Evolutionary conservation across 2,329 filamentous ascomycete genomes (phyloP), one percentile per base, ranked within the genome.

Genomic region (Dothiorella sarmentorum): DNA sequence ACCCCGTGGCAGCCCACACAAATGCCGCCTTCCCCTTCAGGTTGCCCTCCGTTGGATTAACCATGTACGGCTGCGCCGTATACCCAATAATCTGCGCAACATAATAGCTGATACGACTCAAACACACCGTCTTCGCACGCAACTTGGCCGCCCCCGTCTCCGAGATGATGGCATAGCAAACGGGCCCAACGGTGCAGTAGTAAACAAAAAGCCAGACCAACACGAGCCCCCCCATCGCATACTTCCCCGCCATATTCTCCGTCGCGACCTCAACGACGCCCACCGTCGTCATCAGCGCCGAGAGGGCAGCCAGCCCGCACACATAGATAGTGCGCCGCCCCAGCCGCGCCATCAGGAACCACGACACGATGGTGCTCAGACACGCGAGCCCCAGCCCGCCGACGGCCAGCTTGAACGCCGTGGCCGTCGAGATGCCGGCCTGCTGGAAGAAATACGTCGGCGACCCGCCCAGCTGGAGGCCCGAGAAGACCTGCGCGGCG

Each of bases 91-190:
- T 95, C 60, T 85, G 86, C 22, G 90, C 88, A 33, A 93, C 78
- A 66, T 93, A 91, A 77, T 76, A 80, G 11, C 90, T 75, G 60
- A 89, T 88, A 55, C 91, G 85, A 1, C 88, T 90, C 4, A 96
- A 80, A 1, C 93, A 90, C 42, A 96, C 88, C 0, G 91, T 96
- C 79, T 96, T 96, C 75, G 94, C 91, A 69, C 92, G 89, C 38
- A 97, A 81, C 11, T 91, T 84, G 9, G 89, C 85, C 0, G 90
- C 91, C 0, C 90, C 90, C 44, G 96, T 76, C 71, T 96, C 91
- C 0, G 88, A 83, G 3, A 96, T 90, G 11, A 96, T 82, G 0
- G 90, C 92, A 75, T 95, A 96, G 69, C 88, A 91, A 6, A 96
- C 89, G 0, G 91, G 93, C 18, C 91, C 91, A 44, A 96, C 90